Evolutionary conservation across 805 yeast species (phyloP).

Genomic region (Ascoidea tarda): DNA sequence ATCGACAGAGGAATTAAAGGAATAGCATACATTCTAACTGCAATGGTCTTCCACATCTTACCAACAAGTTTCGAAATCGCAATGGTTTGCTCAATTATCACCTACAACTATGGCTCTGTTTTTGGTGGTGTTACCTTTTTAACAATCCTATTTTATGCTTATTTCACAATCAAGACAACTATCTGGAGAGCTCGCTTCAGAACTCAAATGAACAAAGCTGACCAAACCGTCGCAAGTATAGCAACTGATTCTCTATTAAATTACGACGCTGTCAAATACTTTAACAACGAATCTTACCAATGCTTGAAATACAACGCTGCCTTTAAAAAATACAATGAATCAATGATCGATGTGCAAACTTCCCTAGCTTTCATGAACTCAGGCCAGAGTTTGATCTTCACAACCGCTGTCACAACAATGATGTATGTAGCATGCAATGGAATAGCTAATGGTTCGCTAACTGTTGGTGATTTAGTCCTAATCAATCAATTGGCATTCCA

Average conservation of each 20-base stretch:
- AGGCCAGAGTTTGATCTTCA: slow-evolving; percentile 71
- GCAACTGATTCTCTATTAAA: slow-evolving; percentile 90
- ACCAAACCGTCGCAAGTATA: slow-evolving; percentile 84
- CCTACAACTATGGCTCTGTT: slow-evolving; percentile 79
- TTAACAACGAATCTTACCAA: slow-evolving; percentile 79
- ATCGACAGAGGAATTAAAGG: slow-evolving; percentile 98
- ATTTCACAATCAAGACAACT: slow-evolving; percentile 83
- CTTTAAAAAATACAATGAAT: slow-evolving; percentile 53
- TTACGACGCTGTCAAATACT: slow-evolving; percentile 88
- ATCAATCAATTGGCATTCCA: slow-evolving; percentile 97
- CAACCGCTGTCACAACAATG: slow-evolving; percentile 86
- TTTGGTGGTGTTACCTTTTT: slow-evolving; percentile 81
- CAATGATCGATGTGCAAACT: slow-evolving; percentile 67
- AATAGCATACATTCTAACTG: slow-evolving; percentile 79
- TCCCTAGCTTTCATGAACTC: slow-evolving; percentile 67
- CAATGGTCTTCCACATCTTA: slow-evolving; percentile 92
- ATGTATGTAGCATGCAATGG: slow-evolving; percentile 98
- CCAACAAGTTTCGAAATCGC: slow-evolving; percentile 88
- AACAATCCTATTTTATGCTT: slow-evolving; percentile 81
- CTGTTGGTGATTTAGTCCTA: slow-evolving; percentile 90
- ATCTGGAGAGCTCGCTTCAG: slow-evolving; percentile 94
- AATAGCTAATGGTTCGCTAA: slow-evolving; percentile 65
- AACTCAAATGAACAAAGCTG: slow-evolving; percentile 82
- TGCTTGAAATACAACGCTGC: slow-evolving; percentile 69
- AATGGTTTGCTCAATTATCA: slow-evolving; percentile 84